Evolutionary conservation across 2,329 filamentous ascomycete species (phyloP).

Genomic region (Orbilia ellipsospora): DNA sequence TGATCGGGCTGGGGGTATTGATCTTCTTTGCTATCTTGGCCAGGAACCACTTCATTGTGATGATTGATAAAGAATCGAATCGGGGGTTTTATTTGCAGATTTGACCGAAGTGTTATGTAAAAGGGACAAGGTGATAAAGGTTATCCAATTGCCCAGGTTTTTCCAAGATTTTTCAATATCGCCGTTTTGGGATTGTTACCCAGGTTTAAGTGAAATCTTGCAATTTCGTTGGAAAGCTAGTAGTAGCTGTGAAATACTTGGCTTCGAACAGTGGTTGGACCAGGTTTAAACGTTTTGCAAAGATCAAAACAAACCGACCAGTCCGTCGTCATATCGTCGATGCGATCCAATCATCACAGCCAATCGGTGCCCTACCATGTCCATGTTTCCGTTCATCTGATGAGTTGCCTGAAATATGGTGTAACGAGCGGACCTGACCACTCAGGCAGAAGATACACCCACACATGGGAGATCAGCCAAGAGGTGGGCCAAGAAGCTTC

Average conservation of each 20-base stretch:
- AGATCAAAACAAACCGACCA: too few species aligned
- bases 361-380: too few species aligned
- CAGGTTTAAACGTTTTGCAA: too few species aligned
- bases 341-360: too few species aligned
- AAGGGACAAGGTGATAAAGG: constrained; percentile 21
- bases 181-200: constrained; percentile 23
- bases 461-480: constrained; percentile 39
- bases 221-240: constrained; percentile 40
- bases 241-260: too few species aligned
- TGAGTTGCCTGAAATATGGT: constrained; percentile 47
- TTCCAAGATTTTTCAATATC: constrained; percentile 24
- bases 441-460: constrained; percentile 44
- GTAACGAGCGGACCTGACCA: constrained; percentile 50
- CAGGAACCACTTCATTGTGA: too few species aligned
- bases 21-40: too few species aligned
- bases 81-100: constrained; percentile 12
- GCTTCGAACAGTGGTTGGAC: too few species aligned
- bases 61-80: too few species aligned
- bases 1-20: constrained; percentile 6
- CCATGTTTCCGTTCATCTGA: constrained; percentile 16
- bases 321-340: too few species aligned
- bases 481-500: constrained; percentile 29
- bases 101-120: constrained; percentile 29
- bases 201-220: constrained; percentile 1
- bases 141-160: constrained; percentile 30